Conservation (phyloP, 345 rosid species). For the Nasturtium officinale region DNA sequence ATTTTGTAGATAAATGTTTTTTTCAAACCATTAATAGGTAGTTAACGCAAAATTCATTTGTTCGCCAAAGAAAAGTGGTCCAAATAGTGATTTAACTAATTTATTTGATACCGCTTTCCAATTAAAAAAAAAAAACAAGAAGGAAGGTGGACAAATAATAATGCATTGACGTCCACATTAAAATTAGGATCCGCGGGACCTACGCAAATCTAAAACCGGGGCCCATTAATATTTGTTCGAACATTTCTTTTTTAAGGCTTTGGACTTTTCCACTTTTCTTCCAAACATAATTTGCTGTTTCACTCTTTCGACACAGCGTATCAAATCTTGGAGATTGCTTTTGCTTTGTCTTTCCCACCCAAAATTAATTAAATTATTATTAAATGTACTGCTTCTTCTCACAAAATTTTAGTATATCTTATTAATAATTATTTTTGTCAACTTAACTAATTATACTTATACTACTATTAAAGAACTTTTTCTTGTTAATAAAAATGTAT, state of each 20-base stretch:
- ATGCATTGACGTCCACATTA: constrained; percentile 36
- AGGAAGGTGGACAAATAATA: constrained; percentile 36
- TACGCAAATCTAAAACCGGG: constrained; percentile 55
- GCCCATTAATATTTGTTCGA: constrained; percentile 42
- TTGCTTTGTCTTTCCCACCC: constrained; percentile 45
- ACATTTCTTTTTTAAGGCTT: constrained; percentile 37
- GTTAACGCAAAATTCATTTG: not conserved
- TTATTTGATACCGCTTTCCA: no score
- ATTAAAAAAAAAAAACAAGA: not conserved
- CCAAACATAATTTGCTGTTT: constrained; percentile 44
- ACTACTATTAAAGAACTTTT: not conserved
- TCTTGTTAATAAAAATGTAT: not conserved
- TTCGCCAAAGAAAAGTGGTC: no score
- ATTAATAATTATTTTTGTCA: not conserved
- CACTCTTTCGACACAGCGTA: constrained; percentile 49
- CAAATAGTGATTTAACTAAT: no score
- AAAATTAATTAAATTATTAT: not conserved
- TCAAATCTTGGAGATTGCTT: constrained; percentile 58
- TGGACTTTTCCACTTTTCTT: constrained; percentile 51
- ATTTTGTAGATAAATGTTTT: not conserved
- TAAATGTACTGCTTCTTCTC: not conserved
- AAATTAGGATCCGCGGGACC: constrained; percentile 57
- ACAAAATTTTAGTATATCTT: not conserved
- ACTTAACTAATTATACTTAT: not conserved
- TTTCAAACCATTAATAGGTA: not conserved